Conservation (phyloP, 257 asterid species). For the Ajuga chamaepitys region DNA sequence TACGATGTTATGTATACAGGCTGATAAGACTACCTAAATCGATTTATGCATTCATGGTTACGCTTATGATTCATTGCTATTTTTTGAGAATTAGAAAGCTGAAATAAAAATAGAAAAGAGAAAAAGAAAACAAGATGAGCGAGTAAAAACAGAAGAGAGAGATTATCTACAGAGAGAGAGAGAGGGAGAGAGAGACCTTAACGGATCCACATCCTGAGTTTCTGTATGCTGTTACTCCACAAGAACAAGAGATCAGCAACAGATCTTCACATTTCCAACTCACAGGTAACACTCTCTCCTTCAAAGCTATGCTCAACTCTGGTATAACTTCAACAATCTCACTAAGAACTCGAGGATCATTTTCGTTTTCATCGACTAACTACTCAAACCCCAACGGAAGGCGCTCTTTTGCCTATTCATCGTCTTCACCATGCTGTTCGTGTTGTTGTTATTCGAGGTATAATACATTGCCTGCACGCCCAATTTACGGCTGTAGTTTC, state of each 20-base stretch:
- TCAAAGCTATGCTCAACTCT: constrained; percentile 48
- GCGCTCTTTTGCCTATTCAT: constrained; percentile 37
- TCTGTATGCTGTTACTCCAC: not conserved
- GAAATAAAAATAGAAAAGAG: not conserved
- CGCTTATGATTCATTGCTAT: not conserved
- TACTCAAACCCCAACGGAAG: constrained; percentile 30
- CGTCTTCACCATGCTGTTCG: constrained; percentile 40
- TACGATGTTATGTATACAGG: too few relatives aligned
- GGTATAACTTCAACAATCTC: constrained; percentile 46
- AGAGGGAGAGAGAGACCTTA: too few relatives aligned
- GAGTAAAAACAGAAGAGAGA: not conserved
- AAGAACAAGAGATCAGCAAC: constrained; percentile 9
- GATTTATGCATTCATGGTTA: too few relatives aligned
- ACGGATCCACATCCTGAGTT: not conserved
- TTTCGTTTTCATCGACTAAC: constrained; percentile 37
- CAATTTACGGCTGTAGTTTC: constrained; percentile 34
- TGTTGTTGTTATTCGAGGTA: constrained; percentile 41
- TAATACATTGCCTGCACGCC: constrained; percentile 26
- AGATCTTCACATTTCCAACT: constrained; percentile 17
- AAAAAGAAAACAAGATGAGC: not conserved
- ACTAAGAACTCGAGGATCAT: constrained; percentile 42
- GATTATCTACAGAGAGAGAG: too few relatives aligned
- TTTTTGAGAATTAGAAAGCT: not conserved
- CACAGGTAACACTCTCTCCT: constrained; percentile 22
- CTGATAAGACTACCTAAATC: too few relatives aligned